Evolutionary conservation across 23 red algal species (phyloP).

Genomic region (Gracilariopsis chorda): DNA sequence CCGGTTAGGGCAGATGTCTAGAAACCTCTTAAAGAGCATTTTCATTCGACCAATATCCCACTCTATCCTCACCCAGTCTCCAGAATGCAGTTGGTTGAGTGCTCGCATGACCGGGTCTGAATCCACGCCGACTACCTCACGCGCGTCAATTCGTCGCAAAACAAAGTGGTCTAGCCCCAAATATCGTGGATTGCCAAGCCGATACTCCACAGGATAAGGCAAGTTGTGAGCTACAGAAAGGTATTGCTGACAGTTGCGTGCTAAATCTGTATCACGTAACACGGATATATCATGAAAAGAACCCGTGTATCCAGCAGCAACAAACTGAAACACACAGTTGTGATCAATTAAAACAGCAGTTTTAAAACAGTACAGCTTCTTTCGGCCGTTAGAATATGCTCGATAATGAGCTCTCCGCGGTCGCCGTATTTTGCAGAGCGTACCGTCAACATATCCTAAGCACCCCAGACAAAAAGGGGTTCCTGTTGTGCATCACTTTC

Average conservation of each 20-base stretch:
- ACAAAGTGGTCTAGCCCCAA: neutral
- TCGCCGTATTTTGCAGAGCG: neutral
- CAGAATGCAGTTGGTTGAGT: neutral
- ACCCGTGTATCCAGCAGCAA: neutral
- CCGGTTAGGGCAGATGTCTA: neutral
- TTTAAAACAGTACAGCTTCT: slow-evolving; percentile 8
- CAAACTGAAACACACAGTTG: neutral
- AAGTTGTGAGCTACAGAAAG: neutral
- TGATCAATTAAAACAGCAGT: neutral
- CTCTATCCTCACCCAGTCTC: neutral
- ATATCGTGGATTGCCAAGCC: neutral
- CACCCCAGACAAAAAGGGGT: neutral
- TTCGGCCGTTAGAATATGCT: neutral
- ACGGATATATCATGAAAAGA: neutral
- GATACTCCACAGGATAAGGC: neutral
- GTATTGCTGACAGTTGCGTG: neutral
- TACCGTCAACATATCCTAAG: neutral
- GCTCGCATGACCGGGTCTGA: neutral
- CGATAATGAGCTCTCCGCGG: neutral
- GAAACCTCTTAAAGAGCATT: neutral
- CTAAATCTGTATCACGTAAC: neutral
- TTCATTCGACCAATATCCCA: neutral
- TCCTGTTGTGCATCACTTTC: too few species aligned
- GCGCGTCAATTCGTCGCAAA: neutral
- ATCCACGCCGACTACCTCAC: neutral